Percentiles rank a stretch among this genome's conserved stretches.
Conservation (phyloP, 1,284 basidiomycete species). For the Cryptococcus neoformans region DNA sequence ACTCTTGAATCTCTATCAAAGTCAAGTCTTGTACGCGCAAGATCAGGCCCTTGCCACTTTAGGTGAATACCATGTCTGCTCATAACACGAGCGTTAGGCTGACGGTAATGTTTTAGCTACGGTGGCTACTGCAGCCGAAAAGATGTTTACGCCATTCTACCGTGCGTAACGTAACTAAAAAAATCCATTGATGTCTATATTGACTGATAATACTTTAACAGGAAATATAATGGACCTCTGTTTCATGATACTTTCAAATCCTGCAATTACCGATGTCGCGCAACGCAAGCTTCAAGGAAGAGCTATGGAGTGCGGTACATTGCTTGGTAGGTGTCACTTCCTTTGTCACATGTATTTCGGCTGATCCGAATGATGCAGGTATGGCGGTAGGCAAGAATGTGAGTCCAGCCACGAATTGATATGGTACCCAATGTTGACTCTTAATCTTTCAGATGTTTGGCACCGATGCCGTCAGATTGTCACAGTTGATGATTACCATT, state of each 20-base stretch:
- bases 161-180: constrained; percentile 57
- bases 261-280: constrained; percentile 57
- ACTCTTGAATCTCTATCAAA: constrained; percentile 59
- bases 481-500: constrained; percentile 69
- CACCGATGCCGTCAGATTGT: constrained; percentile 67
- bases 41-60: constrained; percentile 75
- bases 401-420: not conserved
- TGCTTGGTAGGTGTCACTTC: constrained; percentile 6
- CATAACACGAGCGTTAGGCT: no score
- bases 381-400: constrained; percentile 65
- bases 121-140: constrained; percentile 74
- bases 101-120: not conserved
- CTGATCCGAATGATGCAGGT: constrained; percentile 51
- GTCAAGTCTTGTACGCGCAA: constrained; percentile 62
- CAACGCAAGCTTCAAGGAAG: constrained; percentile 68
- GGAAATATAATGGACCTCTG: constrained; percentile 31
- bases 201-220: not conserved
- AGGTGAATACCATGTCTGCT: constrained; percentile 1
- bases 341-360: not conserved
- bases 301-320: constrained; percentile 65
- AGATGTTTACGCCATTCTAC: constrained; percentile 38
- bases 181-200: no score
- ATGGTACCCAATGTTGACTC: not conserved
- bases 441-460: constrained; percentile 55
- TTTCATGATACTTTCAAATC: constrained; percentile 58